Base-by-base conservation (phyloP, 2,329 filamentous ascomycete species). In the Botryotinia globosa region DNA sequence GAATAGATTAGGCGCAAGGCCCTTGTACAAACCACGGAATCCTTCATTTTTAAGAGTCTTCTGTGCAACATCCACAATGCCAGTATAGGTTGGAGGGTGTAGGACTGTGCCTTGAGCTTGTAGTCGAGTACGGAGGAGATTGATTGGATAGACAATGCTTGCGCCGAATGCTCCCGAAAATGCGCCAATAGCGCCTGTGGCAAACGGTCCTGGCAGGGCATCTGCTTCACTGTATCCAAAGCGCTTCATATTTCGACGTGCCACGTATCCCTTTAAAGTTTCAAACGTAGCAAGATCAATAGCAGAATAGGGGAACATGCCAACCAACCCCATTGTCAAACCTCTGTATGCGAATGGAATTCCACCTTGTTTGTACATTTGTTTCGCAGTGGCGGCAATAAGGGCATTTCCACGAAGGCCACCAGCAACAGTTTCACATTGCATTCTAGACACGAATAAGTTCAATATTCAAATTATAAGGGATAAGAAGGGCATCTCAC, bases 211-310 rank as follows among this genome's bases (percentile, higher is more conserved):
- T 10, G 93, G 92, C 51, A 88, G 82, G 58, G 93, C 90, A 77
- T 97, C 94, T 76, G 97, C 93, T 81, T 97, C 93, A 78, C 94
- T 91, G 76, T 92, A 90, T 61, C 90, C 89, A 16, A 88, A 83
- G 48, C 86, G 83, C 73, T 88, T 89, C 20, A 94, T 92, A 79
- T 94, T 92, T 76, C 91, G 90, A 6, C 83, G 83, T 48, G 91
- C 88, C 75, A 97, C 89, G 12, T 86, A 86, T 65, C 88, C 89
- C 83, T 99, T 99, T 74, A 98, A 87, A 74, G 96, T 90, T 83
- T 99, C 96, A 80, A 98, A 99, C 0, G 94, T 97, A 76, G 93
- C 94, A 79, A 99, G 91, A 80, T 99, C 96, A 80, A 99, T 97
- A 67, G 96, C 96, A 59, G 94, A 95, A 82, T 98, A 99, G 0